These are phyloP conservation scores for Pichia heedii DNA, from an alignment of 805 yeast species.

Conservation along the genomic window DNA sequence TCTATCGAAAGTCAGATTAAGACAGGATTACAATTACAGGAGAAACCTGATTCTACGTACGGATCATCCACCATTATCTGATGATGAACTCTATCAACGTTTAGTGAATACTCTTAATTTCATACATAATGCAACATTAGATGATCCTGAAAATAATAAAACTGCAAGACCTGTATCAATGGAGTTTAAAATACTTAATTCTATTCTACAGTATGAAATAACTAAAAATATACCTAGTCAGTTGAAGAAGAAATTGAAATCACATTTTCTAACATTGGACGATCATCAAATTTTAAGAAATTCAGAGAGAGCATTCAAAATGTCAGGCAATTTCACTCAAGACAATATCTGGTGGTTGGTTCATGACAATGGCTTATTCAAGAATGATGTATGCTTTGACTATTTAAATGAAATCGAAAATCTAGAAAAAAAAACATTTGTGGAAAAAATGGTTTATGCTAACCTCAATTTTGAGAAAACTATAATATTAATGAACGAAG, in stretches of 20 bases:
- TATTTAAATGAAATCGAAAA: constrained; percentile 6
- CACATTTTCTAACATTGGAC: constrained; percentile 1
- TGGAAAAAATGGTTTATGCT: constrained; percentile 4
- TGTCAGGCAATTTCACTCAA: background rate
- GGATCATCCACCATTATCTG: background rate
- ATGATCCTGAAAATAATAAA: constrained; percentile 1
- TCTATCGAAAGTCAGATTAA: constrained; percentile 15
- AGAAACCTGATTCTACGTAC: constrained; percentile 5
- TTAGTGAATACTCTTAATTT: constrained; percentile 20
- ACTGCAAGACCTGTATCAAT: constrained; percentile 1
- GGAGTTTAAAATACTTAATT: constrained; percentile 13
- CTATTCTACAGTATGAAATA: constrained; percentile 18
- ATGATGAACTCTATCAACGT: constrained; percentile 11
- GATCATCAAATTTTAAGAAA: constrained; percentile 7
- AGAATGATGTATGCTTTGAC: constrained; percentile 10
- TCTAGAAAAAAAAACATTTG: background rate
- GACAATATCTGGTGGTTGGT: constrained; percentile 3
- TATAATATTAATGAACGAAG: constrained; percentile 17
- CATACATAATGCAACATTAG: constrained; percentile 19
- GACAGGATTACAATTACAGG: constrained; percentile 18
- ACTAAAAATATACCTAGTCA: constrained; percentile 10
- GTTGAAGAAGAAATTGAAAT: background rate
- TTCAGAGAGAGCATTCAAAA: constrained; percentile 1
- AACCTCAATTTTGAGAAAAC: constrained; percentile 15
- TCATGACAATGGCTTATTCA: constrained; percentile 2